Evolutionary conservation across 148 eudicot species (phyloP).

Genomic region (Hydrangea macrophylla): DNA sequence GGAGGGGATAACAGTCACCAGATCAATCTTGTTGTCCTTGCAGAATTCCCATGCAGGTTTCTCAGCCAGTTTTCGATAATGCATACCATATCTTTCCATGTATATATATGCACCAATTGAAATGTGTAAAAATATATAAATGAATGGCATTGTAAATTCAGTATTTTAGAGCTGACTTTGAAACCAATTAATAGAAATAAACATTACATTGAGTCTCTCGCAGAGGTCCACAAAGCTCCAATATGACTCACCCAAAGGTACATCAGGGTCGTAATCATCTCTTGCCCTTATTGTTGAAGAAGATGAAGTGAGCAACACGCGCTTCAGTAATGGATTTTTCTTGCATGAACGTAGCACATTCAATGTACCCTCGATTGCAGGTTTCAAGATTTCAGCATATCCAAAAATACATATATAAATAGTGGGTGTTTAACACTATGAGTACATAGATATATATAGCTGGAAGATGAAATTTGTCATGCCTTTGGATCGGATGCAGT

Average conservation of each 20-base stretch:
- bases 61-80: conserved; percentile 82
- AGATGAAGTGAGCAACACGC: conserved; percentile 90
- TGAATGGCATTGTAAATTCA: not conserved
- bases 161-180: too few relatives aligned
- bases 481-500: conserved; percentile 56
- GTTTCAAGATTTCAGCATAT: conserved; percentile 72
- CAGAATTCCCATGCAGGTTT: conserved; percentile 91
- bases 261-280: conserved; percentile 46
- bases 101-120: not conserved
- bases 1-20: conserved; percentile 77
- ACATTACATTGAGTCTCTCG: conserved; percentile 49
- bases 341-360: conserved; percentile 85
- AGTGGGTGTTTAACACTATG: too few relatives aligned
- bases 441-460: too few relatives aligned
- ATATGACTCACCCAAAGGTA: conserved; percentile 71
- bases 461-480: not conserved
- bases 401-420: not conserved
- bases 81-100: conserved; percentile 69
- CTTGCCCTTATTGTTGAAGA: conserved; percentile 74
- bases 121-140: too few relatives aligned
- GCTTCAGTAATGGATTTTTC: conserved; percentile 68
- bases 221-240: conserved; percentile 90
- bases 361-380: conserved; percentile 88
- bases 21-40: conserved; percentile 64
- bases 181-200: too few relatives aligned